Conservation (phyloP, 495 filamentous ascomycete genomes). For the Trichocladium antarcticum region DNA sequence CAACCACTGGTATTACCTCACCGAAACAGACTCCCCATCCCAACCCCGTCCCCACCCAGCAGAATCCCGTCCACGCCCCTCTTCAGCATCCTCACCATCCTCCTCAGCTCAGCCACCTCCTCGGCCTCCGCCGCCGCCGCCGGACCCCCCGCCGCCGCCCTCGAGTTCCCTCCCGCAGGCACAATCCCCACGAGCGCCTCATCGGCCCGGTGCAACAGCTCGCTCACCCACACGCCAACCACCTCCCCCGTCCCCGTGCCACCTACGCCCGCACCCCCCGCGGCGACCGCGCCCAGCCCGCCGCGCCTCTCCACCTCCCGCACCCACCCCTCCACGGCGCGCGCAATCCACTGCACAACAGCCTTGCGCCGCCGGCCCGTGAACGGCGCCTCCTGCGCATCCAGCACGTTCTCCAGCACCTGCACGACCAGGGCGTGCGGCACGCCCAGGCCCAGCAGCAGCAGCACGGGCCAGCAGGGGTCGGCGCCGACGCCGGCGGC, state of each 20-base stretch:
- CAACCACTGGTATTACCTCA: background rate
- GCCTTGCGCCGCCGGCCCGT: slow-evolving; percentile 40
- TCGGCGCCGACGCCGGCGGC: slow-evolving; percentile 46
- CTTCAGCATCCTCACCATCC: slow-evolving; percentile 16
- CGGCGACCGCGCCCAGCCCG: background rate
- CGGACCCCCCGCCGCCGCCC: slow-evolving; percentile 5
- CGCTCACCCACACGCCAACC: slow-evolving; percentile 36
- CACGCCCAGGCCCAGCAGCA: slow-evolving; percentile 66
- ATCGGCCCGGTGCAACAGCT: slow-evolving; percentile 34
- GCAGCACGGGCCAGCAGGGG: slow-evolving; percentile 68
- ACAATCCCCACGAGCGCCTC: slow-evolving; percentile 21
- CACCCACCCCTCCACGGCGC: slow-evolving; percentile 32
- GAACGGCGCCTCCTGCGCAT: slow-evolving; percentile 76
- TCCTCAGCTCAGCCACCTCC: slow-evolving; percentile 21
- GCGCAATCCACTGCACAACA: slow-evolving; percentile 35
- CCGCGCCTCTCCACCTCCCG: slow-evolving; percentile 27
- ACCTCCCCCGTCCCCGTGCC: slow-evolving; percentile 22
- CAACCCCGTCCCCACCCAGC: slow-evolving; percentile 1
- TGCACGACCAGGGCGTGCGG: slow-evolving; percentile 61
- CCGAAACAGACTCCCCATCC: slow-evolving; percentile 19
- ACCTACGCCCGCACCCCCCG: background rate
- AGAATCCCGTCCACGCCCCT: slow-evolving; percentile 20
- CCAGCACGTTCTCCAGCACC: slow-evolving; percentile 73
- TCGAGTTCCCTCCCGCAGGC: slow-evolving; percentile 1
- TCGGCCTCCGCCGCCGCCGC: slow-evolving; percentile 11